Conservation (phyloP, 2,329 filamentous ascomycete species). For the Pseudogymnoascus sp. region DNA sequence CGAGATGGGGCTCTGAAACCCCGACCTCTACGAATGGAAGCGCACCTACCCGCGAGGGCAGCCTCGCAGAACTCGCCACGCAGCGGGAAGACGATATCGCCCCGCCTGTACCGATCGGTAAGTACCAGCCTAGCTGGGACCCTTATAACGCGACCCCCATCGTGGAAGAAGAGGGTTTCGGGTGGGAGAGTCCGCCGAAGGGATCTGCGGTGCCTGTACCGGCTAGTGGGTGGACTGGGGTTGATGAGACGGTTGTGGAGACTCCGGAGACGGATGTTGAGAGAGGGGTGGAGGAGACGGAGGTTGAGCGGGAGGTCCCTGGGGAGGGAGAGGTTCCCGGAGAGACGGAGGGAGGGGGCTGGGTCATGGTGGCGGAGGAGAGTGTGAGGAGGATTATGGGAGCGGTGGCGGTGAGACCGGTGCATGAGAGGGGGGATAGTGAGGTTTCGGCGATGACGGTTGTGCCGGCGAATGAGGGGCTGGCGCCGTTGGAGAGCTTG, state of each 20-base stretch:
- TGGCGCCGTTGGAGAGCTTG: neutral
- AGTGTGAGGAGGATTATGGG: neutral
- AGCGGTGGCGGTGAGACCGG: neutral
- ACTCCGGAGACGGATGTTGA: neutral
- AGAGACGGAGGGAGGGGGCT: neutral
- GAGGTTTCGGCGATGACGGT: constrained; percentile 5
- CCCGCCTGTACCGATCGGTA: constrained; percentile 28
- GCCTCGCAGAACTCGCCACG: neutral
- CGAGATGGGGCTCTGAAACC: neutral
- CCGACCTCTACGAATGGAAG: neutral
- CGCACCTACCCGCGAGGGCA: neutral
- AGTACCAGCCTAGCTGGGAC: constrained; percentile 31
- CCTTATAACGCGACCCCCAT: constrained; percentile 31
- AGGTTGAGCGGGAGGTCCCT: neutral
- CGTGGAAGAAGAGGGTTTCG: constrained; percentile 31
- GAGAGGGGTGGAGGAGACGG: neutral
- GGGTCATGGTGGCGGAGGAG: neutral
- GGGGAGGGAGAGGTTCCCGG: neutral
- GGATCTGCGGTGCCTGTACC: neutral
- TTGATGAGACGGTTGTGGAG: neutral
- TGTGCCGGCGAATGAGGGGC: neutral
- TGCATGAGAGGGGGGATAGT: constrained; percentile 1
- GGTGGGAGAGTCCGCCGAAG: constrained; percentile 17
- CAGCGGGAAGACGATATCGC: constrained; percentile 14
- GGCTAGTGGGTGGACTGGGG: neutral